Evolutionary conservation across 2,329 filamentous ascomycete species (phyloP), one percentile per base, ranked within the genome.

Genomic region (Pseudogymnoascus sp.): DNA sequence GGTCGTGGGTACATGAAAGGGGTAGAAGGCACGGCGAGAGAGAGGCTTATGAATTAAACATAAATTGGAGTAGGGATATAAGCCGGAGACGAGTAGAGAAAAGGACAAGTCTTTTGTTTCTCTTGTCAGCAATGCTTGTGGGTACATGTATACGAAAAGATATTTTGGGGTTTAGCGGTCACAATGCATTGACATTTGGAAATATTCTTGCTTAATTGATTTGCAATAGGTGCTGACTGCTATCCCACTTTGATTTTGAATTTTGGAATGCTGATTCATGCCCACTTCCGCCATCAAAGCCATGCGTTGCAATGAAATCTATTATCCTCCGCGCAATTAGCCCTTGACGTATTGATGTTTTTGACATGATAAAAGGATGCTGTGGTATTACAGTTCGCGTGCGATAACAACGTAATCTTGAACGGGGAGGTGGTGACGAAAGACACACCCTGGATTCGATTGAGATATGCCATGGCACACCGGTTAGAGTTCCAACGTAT

Each of bases 51-150:
- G 45, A 12, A 30, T 52, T 7, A 52, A 52, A 52, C 26, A 52
- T 52, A 52, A 9, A 30, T 52, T 52, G 26, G 45, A 52, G 45
- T 52, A 52, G 15, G 26, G 45, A 33, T 33, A 52, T 52, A 52
- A 52, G 45, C 45, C 13, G 9, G 5, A 6, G 5, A 19, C 26
- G 30, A 19, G 15, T 30, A 30, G 26, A 15, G n/a, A 19, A 30
- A 52, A 30, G 41, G 45, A 19, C 45, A 33, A 33, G 9, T 15
- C 33, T 52, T 52, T 18, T 33, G 5, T 52, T 33, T 26, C 45
- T 52, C 45, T 52, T 33, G 45, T 52, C n/a, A 15, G n/a, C 45
- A 52, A 33, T 52, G 45, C n/a, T 33, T 52, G 45, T 52, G 45
- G 45, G 45, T 52, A 52, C 45, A 52, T 52, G 45, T 52, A 52